Percentiles rank a stretch among this genome's conserved stretches.
phyloP scores from a whole-genome alignment of 306 rosid species.

The Fragaria nilgerrensis region DNA sequence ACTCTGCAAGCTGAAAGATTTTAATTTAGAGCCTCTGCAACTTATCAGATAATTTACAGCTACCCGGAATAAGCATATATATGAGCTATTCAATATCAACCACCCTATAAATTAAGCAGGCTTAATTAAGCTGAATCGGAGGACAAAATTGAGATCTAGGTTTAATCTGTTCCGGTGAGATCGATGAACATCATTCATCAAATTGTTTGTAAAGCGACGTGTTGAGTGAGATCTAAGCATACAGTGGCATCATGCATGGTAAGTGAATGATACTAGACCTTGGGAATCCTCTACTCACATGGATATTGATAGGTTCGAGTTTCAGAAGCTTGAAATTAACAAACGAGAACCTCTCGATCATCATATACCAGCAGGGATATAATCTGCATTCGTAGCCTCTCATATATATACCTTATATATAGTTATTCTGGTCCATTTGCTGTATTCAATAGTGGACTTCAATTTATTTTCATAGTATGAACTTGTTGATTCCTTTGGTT shows the following conservation, averaged over 20 bases:
- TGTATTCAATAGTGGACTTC: not conserved
- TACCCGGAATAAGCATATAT: not conserved
- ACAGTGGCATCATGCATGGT: slow-evolving; percentile 1
- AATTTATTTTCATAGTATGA: not conserved
- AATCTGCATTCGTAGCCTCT: not conserved
- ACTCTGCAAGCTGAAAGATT: not conserved
- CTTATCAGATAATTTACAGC: not conserved
- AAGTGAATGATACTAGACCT: slow-evolving; percentile 15
- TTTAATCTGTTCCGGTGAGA: not conserved
- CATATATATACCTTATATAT: too few species aligned
- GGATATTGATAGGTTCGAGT: slow-evolving; percentile 24
- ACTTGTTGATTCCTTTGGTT: not conserved
- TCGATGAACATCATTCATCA: not conserved
- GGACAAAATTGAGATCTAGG: not conserved
- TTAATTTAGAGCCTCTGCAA: not conserved
- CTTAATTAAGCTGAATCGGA: not conserved
- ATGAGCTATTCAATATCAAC: not conserved
- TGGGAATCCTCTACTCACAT: slow-evolving; percentile 36
- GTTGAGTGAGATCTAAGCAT: slow-evolving; percentile 18
- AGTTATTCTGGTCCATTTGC: not conserved
- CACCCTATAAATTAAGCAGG: not conserved
- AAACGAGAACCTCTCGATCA: not conserved
- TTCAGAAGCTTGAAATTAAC: not conserved
- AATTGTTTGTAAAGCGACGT: not conserved
- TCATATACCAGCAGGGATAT: not conserved